Conservation (phyloP, 2,329 filamentous ascomycete genomes). For the Orbilia blumenaviensis region DNA sequence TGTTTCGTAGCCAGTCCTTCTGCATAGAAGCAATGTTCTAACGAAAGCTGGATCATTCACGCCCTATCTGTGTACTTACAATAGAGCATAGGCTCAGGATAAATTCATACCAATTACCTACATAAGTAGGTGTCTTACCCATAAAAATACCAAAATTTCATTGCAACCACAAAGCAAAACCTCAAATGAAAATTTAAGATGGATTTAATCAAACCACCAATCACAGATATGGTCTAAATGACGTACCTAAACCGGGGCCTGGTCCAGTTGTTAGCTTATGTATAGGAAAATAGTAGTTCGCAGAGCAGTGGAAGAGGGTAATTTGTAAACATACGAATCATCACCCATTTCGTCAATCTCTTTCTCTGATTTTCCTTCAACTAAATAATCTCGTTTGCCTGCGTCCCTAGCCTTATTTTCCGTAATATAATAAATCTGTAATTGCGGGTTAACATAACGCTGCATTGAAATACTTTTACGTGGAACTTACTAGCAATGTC, state of each 20-base stretch:
- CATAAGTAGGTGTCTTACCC: too few relatives aligned
- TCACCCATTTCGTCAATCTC: slow-evolving; percentile 64
- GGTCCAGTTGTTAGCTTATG: neutral
- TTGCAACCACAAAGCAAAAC: neutral
- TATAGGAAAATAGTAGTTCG: neutral
- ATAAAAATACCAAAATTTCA: too few relatives aligned
- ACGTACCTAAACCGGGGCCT: slow-evolving; percentile 50
- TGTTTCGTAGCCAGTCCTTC: too few relatives aligned
- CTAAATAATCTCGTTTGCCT: slow-evolving; percentile 61
- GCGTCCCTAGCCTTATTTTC: slow-evolving; percentile 60
- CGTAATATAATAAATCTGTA: slow-evolving; percentile 51
- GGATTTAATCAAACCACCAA: neutral
- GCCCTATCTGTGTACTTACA: too few relatives aligned
- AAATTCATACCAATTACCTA: too few relatives aligned
- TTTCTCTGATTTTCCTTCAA: slow-evolving; percentile 62
- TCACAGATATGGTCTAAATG: neutral
- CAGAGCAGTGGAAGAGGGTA: neutral
- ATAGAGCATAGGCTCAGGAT: too few relatives aligned
- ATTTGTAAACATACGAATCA: slow-evolving; percentile 56
- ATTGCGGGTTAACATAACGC: neutral
- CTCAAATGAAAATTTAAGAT: neutral
- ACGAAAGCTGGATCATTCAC: too few relatives aligned
- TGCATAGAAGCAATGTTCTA: too few relatives aligned
- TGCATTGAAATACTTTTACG: neutral
- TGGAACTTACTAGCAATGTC: slow-evolving; percentile 65